Evolutionary conservation across 345 rosid genomes (phyloP), one percentile per base, ranked within the genome.

Genomic region (Lepidium didymum): DNA sequence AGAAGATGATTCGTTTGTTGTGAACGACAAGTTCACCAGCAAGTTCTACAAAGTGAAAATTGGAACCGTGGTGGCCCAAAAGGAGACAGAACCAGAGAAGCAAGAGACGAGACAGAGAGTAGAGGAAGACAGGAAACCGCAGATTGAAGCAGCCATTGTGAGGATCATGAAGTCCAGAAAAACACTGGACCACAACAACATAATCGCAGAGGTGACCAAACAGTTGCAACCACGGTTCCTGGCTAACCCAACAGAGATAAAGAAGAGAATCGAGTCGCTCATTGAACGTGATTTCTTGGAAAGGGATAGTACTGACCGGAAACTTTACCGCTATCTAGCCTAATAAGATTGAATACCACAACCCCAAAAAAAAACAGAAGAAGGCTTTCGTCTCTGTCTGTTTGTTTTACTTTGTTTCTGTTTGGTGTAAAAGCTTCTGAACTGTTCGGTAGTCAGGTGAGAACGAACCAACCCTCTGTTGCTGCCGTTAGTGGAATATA

Each of bases 151-250:
- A 6, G 97, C 99, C 12, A 79, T 94, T 6, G 99, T 94, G 68
- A 86, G 99, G 82, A 89, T 94, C 78, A 94, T 94, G 99, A 94
- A 94, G 78, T 94, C 99, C 3, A 86, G 99, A 74, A 91, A 86
- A 79, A 88, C 89, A 41, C 79, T 94, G 57, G 99, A 91, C 83
- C 99, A 94, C 77, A 91, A 94, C 83, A 91, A 94, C 62, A 76
- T 94, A 69, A 87, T 94, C 37, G 78, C 96, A 0, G 99, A 94
- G 79, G 97, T 91, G 13, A 91, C 97, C 7, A 91, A 89, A 87
- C 99, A 91, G 82, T 74, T 94, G 85, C 99, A 91, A 76, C 79
- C 96, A 4, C 93, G 97, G 68, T 94, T 94, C 80, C 76, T 94
- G 75, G 95, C 97, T 12, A 94, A 91, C 62, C 97, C 97, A 5